Evolutionary conservation across 768 basidiomycete genomes (phyloP), one percentile per base, ranked within the genome.

Genomic region (Amanita pallidorosea): DNA sequence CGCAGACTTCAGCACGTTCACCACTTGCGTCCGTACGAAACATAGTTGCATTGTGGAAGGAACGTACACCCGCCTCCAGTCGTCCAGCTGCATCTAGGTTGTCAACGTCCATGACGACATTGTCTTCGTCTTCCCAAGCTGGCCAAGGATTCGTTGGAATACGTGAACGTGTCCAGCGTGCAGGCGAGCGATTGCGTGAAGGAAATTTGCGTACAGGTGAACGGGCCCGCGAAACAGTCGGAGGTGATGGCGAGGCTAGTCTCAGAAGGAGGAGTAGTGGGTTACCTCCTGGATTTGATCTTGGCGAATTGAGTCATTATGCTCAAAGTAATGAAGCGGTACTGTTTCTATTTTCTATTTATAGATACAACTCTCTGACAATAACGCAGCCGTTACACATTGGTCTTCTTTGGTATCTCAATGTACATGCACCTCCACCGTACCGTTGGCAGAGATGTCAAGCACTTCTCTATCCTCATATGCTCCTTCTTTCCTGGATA

Each of bases 341-440:
- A 47, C 54, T 75, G 67, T 38, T 49, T 52, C 45, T 31, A 34
- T 52, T 40, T 31, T 33, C 33, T 33, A 33, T 33, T 33, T 5
- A 33, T 45, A 25, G 27, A 44, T 49, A 22, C 36, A 43, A n/a
- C n/a, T 22, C 47, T 11, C 57, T 57, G 42, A 52, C 47, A 18
- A 59, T 38, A 57, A 47, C 58, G n/a, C 60, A 95, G 93, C 91
- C 92, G 4, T 70, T 89, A 11, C 83, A 88, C 52, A 85, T 89
- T 36, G 93, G 93, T 12, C 70, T 82, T 12, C 67, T 96, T 1
- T 95, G 89, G 85, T 96, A 92, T 61, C 78, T 96, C 49, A 95
- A 96, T 51, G 93, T 95, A 0, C 93, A 96, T 59, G 83, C 85
- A 0, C 61, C 77, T 4, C 80, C 84, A 18, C 86, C 87, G 0